Base-by-base conservation (phyloP, 1,139 yeast species). In the Kodamaea alishanica region DNA sequence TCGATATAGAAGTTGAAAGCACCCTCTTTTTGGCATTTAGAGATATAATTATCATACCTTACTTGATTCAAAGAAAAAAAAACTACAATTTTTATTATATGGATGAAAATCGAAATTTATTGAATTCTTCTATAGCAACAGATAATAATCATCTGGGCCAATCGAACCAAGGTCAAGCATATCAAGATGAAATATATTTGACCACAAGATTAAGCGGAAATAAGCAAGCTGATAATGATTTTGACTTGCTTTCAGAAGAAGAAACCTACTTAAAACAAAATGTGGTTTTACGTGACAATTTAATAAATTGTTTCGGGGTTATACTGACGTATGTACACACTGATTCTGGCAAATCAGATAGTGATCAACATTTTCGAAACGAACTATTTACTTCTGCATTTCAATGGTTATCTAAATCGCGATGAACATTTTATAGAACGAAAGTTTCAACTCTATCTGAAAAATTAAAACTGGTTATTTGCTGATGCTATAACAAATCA, bases 21-120 rank as follows among this genome's bases (percentile, higher is more conserved):
- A 48, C 60, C 3, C 43, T 67, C 5, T 44, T 68, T 5, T 42
- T 52, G 15, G 58, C 70, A 2, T 69, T 66, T 41, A 54, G 67
- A 35, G 67, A 65, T 27, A 51, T 56, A 7, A 47, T 68, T 6
- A 40, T 68, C 2, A 39, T 51, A 10, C 73, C 75, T 1, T 53
- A 60, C 24, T 44, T 67, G 6, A 38, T 54, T 5, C 50, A 48
- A 12, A 45, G 68, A 30, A 50, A 36, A 23, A 34, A 26, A 27
- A 31, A 34, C 28, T 26, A n/a, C 6, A 15, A 32, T 25, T 8
- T n/a, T 24, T 20, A 23, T 11, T 31, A 22, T 5, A 8, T 4
- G 27, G 26, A 33, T 22, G 26, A 30, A 33, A 25, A 11, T 26
- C 22, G 27, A n/a, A 30, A 9, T 11, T 28, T n/a, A 24, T 26